Percentiles rank a stretch among this genome's conserved stretches.
phyloP scores from a whole-genome alignment of 768 basidiomycete genomes.

The Suillus ampliporus region DNA sequence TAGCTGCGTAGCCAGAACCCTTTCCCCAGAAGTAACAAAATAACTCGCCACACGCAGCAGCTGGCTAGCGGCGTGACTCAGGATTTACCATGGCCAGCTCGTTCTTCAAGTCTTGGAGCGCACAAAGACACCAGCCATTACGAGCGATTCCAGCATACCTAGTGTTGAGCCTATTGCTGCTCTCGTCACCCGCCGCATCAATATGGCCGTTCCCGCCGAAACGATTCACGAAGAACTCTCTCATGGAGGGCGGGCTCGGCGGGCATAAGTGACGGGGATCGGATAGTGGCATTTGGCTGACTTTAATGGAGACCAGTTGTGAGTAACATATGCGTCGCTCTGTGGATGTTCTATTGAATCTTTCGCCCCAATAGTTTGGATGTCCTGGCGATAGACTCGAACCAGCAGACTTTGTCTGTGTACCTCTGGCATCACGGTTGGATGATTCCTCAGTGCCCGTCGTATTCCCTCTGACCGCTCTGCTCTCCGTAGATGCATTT shows the following conservation, averaged over 20 bases:
- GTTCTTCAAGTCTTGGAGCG: slow-evolving; percentile 5
- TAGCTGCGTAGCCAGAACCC: background rate
- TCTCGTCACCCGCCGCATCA: slow-evolving; percentile 32
- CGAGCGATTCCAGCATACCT: slow-evolving; percentile 2
- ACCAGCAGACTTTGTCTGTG: slow-evolving; percentile 77
- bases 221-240: slow-evolving; percentile 79
- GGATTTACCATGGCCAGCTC: background rate
- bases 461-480: slow-evolving; percentile 10
- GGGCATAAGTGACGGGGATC: slow-evolving; percentile 73
- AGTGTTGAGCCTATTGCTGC: slow-evolving; percentile 18
- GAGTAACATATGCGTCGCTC: slow-evolving; percentile 35
- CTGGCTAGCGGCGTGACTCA: background rate
- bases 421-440: slow-evolving; percentile 85
- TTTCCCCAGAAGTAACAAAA: background rate
- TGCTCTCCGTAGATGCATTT: slow-evolving; percentile 56
- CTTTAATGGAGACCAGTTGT: slow-evolving; percentile 97
- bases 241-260: slow-evolving; percentile 81
- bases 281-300: slow-evolving; percentile 92
- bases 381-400: slow-evolving; percentile 72
- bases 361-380: slow-evolving; percentile 62
- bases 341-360: slow-evolving; percentile 1
- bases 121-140: slow-evolving; percentile 8
- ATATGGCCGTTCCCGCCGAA: slow-evolving; percentile 91
- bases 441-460: slow-evolving; percentile 22
- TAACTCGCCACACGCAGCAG: background rate